phyloP scores from a whole-genome alignment of 2,329 filamentous ascomycete species.

The Ophiostoma himal-ulmi region DNA sequence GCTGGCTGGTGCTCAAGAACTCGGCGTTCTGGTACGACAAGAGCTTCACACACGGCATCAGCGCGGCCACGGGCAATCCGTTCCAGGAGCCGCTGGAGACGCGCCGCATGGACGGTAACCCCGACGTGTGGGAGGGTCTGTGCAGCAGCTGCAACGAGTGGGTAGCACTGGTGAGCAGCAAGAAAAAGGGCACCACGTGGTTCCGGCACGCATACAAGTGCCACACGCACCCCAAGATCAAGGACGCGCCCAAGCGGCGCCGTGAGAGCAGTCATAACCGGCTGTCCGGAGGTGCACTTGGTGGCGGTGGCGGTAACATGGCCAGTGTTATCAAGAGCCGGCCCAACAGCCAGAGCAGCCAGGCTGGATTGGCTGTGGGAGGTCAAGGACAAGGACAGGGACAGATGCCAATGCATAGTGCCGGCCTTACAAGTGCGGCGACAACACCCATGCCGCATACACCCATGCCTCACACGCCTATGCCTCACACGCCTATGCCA shows the following conservation, averaged over 20 bases:
- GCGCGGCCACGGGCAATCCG: conserved; percentile 69
- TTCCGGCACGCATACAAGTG: conserved; percentile 87
- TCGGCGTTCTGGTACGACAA: conserved; percentile 93
- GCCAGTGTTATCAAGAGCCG: conserved; percentile 7
- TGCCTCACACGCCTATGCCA: conserved; percentile 30
- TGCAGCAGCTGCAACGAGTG: conserved; percentile 75
- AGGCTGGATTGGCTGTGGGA: background rate
- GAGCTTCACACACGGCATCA: conserved; percentile 82
- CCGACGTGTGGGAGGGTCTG: conserved; percentile 74
- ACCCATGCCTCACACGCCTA: conserved; percentile 37
- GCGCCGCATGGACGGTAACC: conserved; percentile 70
- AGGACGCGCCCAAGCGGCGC: conserved; percentile 62
- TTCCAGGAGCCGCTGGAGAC: conserved; percentile 74
- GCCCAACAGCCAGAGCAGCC: conserved; percentile 19
- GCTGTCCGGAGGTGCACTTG: conserved; percentile 30
- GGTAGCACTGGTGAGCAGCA: conserved; percentile 75
- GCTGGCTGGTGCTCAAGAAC: conserved; percentile 85
- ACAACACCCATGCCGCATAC: conserved; percentile 9
- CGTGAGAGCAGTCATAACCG: conserved; percentile 55
- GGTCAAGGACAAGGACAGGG: conserved; percentile 26
- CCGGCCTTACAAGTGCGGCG: background rate
- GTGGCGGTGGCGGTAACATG: background rate
- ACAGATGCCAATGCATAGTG: conserved; percentile 36
- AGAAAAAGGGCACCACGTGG: conserved; percentile 91
- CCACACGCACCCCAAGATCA: conserved; percentile 65